These are phyloP conservation scores for Lippia alba DNA, from an alignment of 305 asterid species.

Conservation along the genomic window DNA sequence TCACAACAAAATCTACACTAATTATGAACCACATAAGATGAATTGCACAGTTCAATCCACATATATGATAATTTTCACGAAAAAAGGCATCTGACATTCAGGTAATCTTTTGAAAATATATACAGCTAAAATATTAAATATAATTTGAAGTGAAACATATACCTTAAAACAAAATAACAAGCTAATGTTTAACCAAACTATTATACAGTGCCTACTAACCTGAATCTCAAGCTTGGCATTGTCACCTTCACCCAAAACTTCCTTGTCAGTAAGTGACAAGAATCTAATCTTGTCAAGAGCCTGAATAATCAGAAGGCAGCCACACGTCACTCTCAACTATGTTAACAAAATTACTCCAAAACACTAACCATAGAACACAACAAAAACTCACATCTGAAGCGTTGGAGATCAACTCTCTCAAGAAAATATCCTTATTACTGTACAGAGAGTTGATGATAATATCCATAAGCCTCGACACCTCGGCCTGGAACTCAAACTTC, in stretches of 20 bases:
- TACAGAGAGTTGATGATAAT: slow-evolving; percentile 94
- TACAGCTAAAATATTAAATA: neutral
- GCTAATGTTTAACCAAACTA: slow-evolving; percentile 4
- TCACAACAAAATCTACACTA: neutral
- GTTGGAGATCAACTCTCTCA: slow-evolving; percentile 97
- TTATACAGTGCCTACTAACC: slow-evolving; percentile 32
- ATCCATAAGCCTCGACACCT: slow-evolving; percentile 96
- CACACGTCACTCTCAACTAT: slow-evolving; percentile 9
- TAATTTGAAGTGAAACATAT: neutral
- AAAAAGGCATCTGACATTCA: neutral
- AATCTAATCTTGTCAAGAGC: slow-evolving; percentile 92
- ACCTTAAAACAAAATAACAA: neutral
- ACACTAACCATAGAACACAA: slow-evolving; percentile 7
- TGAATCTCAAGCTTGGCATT: slow-evolving; percentile 88
- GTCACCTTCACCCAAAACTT: slow-evolving; percentile 93
- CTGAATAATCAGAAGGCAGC: slow-evolving; percentile 42
- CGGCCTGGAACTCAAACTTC: slow-evolving; percentile 96
- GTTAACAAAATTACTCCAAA: slow-evolving; percentile 5
- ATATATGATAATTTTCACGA: neutral
- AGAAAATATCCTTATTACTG: slow-evolving; percentile 92
- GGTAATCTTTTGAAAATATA: neutral
- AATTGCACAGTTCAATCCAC: neutral
- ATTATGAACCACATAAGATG: neutral
- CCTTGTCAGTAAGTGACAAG: slow-evolving; percentile 88
- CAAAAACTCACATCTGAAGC: slow-evolving; percentile 87